Evolutionary conservation across 441 rosid species (phyloP).

Genomic region (Syzygium malaccense): DNA sequence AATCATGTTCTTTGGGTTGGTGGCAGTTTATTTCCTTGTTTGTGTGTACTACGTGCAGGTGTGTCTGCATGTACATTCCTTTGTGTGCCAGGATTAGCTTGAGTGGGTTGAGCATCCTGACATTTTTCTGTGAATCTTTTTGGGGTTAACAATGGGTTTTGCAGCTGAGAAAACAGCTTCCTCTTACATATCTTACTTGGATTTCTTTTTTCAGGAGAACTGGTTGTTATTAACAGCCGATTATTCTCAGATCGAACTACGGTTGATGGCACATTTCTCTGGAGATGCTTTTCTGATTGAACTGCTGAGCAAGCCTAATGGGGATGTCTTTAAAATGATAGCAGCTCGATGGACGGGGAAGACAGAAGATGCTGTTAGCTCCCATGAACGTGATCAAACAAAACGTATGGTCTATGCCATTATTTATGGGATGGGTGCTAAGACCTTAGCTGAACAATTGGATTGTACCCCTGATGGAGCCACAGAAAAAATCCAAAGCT

Average conservation of each 20-base stretch:
- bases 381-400: conserved; percentile 80
- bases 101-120: not conserved
- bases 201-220: conserved; percentile 61
- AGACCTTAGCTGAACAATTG: conserved; percentile 78
- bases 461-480: conserved; percentile 83
- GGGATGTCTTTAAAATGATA: conserved; percentile 90
- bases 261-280: conserved; percentile 95
- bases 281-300: conserved; percentile 68
- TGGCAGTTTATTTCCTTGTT: not conserved
- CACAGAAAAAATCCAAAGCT: conserved; percentile 70
- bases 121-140: not conserved
- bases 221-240: conserved; percentile 92
- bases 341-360: conserved; percentile 88
- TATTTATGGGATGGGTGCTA: conserved; percentile 99
- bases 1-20: not conserved
- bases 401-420: conserved; percentile 94
- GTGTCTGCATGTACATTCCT: not conserved
- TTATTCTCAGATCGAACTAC: conserved; percentile 96
- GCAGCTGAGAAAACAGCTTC: not conserved
- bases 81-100: not conserved
- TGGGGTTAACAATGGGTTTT: not conserved
- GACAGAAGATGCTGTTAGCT: conserved; percentile 48
- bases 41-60: not conserved
- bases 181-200: not conserved
- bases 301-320: conserved; percentile 68